Conservation (phyloP, 2,329 filamentous ascomycete genomes). For the Epicoccum sorghinum region DNA sequence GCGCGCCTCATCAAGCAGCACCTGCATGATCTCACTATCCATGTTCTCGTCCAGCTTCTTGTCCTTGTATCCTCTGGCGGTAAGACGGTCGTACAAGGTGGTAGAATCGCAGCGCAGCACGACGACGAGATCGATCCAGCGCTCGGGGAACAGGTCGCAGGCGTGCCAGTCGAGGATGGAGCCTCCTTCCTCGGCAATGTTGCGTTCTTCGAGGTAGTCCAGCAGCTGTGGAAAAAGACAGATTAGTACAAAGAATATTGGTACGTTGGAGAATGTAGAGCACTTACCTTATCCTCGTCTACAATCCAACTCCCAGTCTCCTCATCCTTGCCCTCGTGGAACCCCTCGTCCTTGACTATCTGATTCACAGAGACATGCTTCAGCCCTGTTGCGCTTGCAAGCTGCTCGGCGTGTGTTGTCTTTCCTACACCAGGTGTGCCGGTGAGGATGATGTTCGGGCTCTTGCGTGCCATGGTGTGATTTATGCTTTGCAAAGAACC, state of each 20-base stretch:
- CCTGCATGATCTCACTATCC: constrained; percentile 97
- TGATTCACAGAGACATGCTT: constrained; percentile 89
- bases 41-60: constrained; percentile 94
- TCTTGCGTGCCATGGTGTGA: constrained; percentile 47
- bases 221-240: constrained; percentile 64
- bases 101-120: constrained; percentile 83
- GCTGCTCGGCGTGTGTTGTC: constrained; percentile 84
- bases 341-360: constrained; percentile 84
- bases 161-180: constrained; percentile 98
- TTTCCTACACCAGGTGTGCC: constrained; percentile 97
- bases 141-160: constrained; percentile 90
- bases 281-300: constrained; percentile 86
- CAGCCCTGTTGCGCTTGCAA: constrained; percentile 77
- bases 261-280: background rate
- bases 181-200: constrained; percentile 69
- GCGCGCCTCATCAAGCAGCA: constrained; percentile 85
- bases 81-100: constrained; percentile 82
- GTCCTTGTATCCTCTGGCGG: constrained; percentile 78
- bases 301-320: constrained; percentile 89
- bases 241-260: background rate
- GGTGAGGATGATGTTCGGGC: constrained; percentile 91
- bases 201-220: constrained; percentile 84
- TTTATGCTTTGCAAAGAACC: background rate
- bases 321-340: constrained; percentile 87
- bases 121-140: constrained; percentile 94